These are phyloP conservation scores for Talaromyces atroroseus DNA, from an alignment of 2,329 filamentous ascomycete species.

Conservation along the genomic window DNA sequence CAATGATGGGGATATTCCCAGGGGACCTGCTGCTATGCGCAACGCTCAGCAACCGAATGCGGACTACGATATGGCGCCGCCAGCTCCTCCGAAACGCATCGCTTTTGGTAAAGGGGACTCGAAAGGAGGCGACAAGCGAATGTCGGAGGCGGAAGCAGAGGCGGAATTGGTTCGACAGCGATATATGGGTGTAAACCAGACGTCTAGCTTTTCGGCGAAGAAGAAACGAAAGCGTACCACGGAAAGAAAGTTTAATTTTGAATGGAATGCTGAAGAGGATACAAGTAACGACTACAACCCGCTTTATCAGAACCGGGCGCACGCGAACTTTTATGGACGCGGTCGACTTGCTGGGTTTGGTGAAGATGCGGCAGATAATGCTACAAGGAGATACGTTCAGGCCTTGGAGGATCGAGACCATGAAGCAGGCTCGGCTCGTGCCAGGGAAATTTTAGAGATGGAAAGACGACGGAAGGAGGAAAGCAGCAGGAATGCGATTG, in stretches of 20 bases:
- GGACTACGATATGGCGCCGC: constrained; percentile 50
- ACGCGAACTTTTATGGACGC: constrained; percentile 64
- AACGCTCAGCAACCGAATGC: constrained; percentile 36
- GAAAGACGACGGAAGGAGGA: constrained; percentile 71
- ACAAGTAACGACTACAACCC: constrained; percentile 80
- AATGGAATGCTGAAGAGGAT: constrained; percentile 94
- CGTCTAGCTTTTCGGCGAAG: constrained; percentile 86
- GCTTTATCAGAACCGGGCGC: constrained; percentile 64
- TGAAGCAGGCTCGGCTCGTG: constrained; percentile 70
- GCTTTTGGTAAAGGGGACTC: constrained; percentile 27
- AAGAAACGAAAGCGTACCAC: constrained; percentile 92
- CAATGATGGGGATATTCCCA: constrained; percentile 40
- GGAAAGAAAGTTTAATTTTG: constrained; percentile 98
- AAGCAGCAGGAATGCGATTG: constrained; percentile 65
- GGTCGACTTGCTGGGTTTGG: constrained; percentile 63
- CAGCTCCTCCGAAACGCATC: constrained; percentile 35
- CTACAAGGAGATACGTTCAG: constrained; percentile 55
- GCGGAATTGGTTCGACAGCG: constrained; percentile 68
- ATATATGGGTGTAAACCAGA: constrained; percentile 88
- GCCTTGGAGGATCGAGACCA: constrained; percentile 69
- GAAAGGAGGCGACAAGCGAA: constrained; percentile 38
- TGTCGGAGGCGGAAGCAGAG: constrained; percentile 57
- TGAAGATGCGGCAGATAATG: constrained; percentile 50
- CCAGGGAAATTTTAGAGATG: constrained; percentile 76
- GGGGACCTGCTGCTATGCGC: constrained; percentile 49